Evolutionary conservation across 306 rosid genomes (phyloP), one percentile per base, ranked within the genome.

Genomic region (Acacia crassicarpa): DNA sequence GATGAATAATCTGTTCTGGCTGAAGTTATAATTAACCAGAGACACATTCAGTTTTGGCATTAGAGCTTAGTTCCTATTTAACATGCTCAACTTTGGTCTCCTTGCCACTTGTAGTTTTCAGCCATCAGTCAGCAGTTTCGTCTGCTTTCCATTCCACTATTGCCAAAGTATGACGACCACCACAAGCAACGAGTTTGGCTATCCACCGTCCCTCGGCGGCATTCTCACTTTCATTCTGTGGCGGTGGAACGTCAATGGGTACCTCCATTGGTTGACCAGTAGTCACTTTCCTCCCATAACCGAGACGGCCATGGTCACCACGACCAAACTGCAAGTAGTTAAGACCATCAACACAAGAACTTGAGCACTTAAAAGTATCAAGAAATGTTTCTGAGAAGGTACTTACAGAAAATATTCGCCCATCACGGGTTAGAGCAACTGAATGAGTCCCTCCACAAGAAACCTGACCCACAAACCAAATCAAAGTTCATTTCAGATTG

Each of bases 401-500:
- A 74, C 96, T 84, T 82, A 96, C 98, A 38, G 98, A 93, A 85
- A 88, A 95, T 77, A 96, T 89, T 84, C 91, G 97, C 12, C 99
- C 99, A 65, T 96, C 97, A 9, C 90, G 86, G 12, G 97, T 89
- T 83, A 93, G 84, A 15, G 99, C 98, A 63, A 94, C 97, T 0
- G 98, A 96, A 81, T 96, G 99, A 58, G 99, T 96, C 81, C 99
- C 99, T 74, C 99, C 99, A 78, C 99, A 96, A 1, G 99, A 96
- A 25, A 93, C 92, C 99, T 96, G 82, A 72, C 35, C 63, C 67
- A 80, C 19, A 75, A 77, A 80, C 22, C 23, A 75, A 78, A 45
- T 23, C 16, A 74, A 66, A 79, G 40, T 19, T 45, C 58, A 23
- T 44, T 13, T 23, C 40, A 45, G 27, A 25, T 71, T 44, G 58